A percentile compares a stretch with the other conserved stretches of the same genome.
phyloP scores from a whole-genome alignment of 2,329 filamentous ascomycete genomes.

The Hypoxylon sp. region DNA sequence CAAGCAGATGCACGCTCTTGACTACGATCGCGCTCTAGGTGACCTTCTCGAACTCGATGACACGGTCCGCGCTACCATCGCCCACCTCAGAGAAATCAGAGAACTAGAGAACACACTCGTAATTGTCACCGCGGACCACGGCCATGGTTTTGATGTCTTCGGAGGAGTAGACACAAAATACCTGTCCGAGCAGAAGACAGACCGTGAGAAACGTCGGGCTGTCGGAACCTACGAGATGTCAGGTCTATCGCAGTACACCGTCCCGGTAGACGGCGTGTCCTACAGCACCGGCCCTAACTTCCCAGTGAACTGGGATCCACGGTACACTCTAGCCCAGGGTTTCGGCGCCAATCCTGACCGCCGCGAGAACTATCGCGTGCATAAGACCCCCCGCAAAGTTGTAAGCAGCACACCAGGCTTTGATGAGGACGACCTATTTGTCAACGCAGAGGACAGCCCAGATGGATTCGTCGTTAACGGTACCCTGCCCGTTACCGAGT shows the following conservation, averaged over 20 bases:
- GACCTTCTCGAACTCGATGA: slow-evolving; percentile 90
- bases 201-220: slow-evolving; percentile 81
- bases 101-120: slow-evolving; percentile 83
- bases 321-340: slow-evolving; percentile 84
- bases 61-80: slow-evolving; percentile 81
- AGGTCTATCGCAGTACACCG: slow-evolving; percentile 81
- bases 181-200: slow-evolving; percentile 73
- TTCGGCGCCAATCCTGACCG: slow-evolving; percentile 80
- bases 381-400: slow-evolving; percentile 73
- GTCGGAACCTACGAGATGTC: slow-evolving; percentile 81
- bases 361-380: slow-evolving; percentile 82
- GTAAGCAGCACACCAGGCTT: slow-evolving; percentile 69
- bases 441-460: slow-evolving; percentile 75
- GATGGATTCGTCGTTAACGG: slow-evolving; percentile 82
- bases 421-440: slow-evolving; percentile 71
- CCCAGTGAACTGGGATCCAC: slow-evolving; percentile 86
- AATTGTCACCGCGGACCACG: slow-evolving; percentile 88
- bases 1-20: slow-evolving; percentile 89
- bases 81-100: slow-evolving; percentile 75
- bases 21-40: slow-evolving; percentile 88
- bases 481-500: slow-evolving; percentile 74
- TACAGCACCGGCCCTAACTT: slow-evolving; percentile 84
- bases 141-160: slow-evolving; percentile 90
- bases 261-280: slow-evolving; percentile 69
- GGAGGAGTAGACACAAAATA: slow-evolving; percentile 86